Conservation (phyloP, 495 filamentous ascomycete species). For the Hyaloscypha hepaticicola region DNA sequence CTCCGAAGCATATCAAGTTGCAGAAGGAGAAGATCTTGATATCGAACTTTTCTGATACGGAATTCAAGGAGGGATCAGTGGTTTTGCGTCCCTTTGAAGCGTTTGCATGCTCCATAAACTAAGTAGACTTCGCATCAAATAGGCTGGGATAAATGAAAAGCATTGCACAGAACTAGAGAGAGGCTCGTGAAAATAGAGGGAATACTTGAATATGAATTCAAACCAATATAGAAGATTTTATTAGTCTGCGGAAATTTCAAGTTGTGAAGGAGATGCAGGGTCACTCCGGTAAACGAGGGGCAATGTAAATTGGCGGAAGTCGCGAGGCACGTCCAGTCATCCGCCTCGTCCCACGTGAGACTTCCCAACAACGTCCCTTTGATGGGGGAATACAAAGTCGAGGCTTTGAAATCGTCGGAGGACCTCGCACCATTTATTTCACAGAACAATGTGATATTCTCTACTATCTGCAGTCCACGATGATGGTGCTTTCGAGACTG, state of each 20-base stretch:
- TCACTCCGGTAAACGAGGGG: neutral
- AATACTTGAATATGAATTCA: neutral
- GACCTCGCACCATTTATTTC: neutral
- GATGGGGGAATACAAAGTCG: neutral
- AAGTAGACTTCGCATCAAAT: neutral
- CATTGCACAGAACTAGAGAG: neutral
- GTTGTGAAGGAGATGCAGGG: neutral
- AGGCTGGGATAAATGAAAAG: neutral
- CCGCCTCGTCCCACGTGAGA: neutral
- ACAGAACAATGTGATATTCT: conserved; percentile 13
- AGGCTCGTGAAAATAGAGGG: neutral
- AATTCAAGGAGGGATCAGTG: neutral
- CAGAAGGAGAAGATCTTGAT: conserved; percentile 14
- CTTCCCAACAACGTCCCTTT: neutral
- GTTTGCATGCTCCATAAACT: conserved; percentile 17
- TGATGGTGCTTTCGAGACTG: conserved; percentile 32
- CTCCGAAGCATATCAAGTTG: conserved; percentile 10
- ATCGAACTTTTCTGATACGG: conserved; percentile 10
- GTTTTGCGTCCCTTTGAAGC: conserved; percentile 24
- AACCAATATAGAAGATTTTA: neutral
- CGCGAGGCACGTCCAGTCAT: neutral
- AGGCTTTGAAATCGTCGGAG: neutral
- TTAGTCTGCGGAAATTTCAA: neutral
- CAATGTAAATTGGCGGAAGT: neutral
- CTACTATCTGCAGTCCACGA: conserved; percentile 19